phyloP scores from a whole-genome alignment of 2,329 filamentous ascomycete species.

The Cladorrhinum sp. region DNA sequence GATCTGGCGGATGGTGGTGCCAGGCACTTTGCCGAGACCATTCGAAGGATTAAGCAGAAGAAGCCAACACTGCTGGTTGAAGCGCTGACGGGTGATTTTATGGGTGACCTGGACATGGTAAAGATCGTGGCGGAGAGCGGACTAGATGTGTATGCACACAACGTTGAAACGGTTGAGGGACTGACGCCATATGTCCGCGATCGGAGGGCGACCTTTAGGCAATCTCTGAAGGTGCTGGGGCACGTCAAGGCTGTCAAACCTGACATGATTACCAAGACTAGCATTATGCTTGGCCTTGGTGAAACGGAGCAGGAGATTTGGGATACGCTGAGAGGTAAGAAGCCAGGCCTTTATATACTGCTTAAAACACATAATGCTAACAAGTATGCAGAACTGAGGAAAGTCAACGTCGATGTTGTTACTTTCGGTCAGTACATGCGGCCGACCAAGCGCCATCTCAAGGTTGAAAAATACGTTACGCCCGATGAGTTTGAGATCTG shows the following conservation, averaged over 20 bases:
- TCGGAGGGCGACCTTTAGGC: slow-evolving; percentile 81
- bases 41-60: slow-evolving; percentile 88
- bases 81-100: slow-evolving; percentile 83
- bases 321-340: slow-evolving; percentile 67
- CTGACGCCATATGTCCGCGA: slow-evolving; percentile 89
- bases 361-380: not conserved
- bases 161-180: slow-evolving; percentile 90
- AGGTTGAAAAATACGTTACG: slow-evolving; percentile 92
- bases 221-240: slow-evolving; percentile 75
- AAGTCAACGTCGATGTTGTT: slow-evolving; percentile 83
- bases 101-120: slow-evolving; percentile 83
- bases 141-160: slow-evolving; percentile 94
- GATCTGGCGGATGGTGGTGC: slow-evolving; percentile 88
- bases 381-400: slow-evolving; percentile 63
- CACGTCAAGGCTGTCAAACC: slow-evolving; percentile 74
- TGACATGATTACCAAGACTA: slow-evolving; percentile 94
- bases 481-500: slow-evolving; percentile 89
- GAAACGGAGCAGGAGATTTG: slow-evolving; percentile 86
- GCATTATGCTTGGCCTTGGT: slow-evolving; percentile 91
- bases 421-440: slow-evolving; percentile 99
- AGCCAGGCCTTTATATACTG: slow-evolving; percentile 22
- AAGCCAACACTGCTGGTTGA: slow-evolving; percentile 74
- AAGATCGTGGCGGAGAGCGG: slow-evolving; percentile 79
- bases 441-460: slow-evolving; percentile 95
- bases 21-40: slow-evolving; percentile 86